These are phyloP conservation scores for Alternaria sp. DNA, from an alignment of 2,329 filamentous ascomycete species.

Conservation along the genomic window DNA sequence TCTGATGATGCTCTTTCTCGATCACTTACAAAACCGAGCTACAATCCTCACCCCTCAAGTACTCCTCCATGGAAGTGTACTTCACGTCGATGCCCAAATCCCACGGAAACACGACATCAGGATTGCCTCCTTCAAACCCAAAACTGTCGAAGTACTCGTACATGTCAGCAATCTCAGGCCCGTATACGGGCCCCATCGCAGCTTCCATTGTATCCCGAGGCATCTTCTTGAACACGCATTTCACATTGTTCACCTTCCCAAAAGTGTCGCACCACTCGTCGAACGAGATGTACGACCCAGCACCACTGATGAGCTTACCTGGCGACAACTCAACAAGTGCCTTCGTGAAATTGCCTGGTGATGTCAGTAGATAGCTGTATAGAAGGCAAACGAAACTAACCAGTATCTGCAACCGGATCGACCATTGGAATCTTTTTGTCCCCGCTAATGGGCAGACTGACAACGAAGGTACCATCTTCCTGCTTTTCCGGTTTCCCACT, in stretches of 20 bases:
- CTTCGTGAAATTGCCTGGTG: slow-evolving; percentile 28
- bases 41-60: slow-evolving; percentile 37
- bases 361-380: background rate
- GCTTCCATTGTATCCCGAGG: slow-evolving; percentile 30
- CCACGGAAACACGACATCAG: slow-evolving; percentile 41
- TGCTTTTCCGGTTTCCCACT: slow-evolving; percentile 27
- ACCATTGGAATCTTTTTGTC: slow-evolving; percentile 31
- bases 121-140: slow-evolving; percentile 50
- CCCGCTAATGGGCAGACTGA: slow-evolving; percentile 29
- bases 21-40: slow-evolving; percentile 20
- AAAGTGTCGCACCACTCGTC: slow-evolving; percentile 37
- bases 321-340: slow-evolving; percentile 33
- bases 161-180: slow-evolving; percentile 45
- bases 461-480: slow-evolving; percentile 27
- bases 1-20: background rate
- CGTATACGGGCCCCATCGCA: slow-evolving; percentile 27
- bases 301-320: slow-evolving; percentile 37
- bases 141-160: slow-evolving; percentile 47
- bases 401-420: slow-evolving; percentile 26
- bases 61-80: slow-evolving; percentile 36
- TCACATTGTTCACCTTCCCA: slow-evolving; percentile 27
- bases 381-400: slow-evolving; percentile 13
- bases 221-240: slow-evolving; percentile 25
- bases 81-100: slow-evolving; percentile 30
- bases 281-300: slow-evolving; percentile 29